A percentile compares a stretch with the other conserved stretches of the same genome.
Conservation (phyloP, 2,329 filamentous ascomycete genomes). For the Monilinia laxa region DNA sequence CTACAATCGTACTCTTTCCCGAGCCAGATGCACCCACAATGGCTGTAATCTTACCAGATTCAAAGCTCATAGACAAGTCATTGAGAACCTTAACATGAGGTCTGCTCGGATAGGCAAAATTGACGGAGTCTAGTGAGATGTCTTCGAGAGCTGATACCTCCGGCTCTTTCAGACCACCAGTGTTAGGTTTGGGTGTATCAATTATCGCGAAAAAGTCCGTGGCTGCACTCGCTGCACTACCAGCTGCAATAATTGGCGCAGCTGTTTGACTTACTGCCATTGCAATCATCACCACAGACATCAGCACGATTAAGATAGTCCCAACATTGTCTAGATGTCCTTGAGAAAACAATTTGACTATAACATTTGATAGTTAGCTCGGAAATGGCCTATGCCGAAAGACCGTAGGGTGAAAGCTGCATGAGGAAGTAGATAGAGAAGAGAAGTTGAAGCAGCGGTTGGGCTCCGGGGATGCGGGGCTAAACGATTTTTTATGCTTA, state of each 20-base stretch:
- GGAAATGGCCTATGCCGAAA: background rate
- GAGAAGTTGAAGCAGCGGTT: background rate
- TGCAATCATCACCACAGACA: constrained; percentile 23
- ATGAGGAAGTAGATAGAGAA: background rate
- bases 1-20: constrained; percentile 45
- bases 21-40: constrained; percentile 47
- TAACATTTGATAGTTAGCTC: background rate
- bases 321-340: constrained; percentile 51
- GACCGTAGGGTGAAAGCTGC: background rate
- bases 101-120: constrained; percentile 42
- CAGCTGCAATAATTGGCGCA: constrained; percentile 53
- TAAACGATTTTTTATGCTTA: background rate
- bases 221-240: constrained; percentile 42
- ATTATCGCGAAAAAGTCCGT: constrained; percentile 41
- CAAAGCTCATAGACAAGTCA: constrained; percentile 38
- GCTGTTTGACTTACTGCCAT: constrained; percentile 52
- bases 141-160: constrained; percentile 48
- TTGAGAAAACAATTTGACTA: constrained; percentile 48
- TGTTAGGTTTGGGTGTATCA: constrained; percentile 41
- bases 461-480: background rate
- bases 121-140: constrained; percentile 39
- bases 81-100: constrained; percentile 40
- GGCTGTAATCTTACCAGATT: constrained; percentile 43
- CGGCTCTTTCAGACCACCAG: constrained; percentile 45
- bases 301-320: constrained; percentile 49